phyloP scores from a whole-genome alignment of 768 basidiomycete species.

The Podaxis sp. region DNA sequence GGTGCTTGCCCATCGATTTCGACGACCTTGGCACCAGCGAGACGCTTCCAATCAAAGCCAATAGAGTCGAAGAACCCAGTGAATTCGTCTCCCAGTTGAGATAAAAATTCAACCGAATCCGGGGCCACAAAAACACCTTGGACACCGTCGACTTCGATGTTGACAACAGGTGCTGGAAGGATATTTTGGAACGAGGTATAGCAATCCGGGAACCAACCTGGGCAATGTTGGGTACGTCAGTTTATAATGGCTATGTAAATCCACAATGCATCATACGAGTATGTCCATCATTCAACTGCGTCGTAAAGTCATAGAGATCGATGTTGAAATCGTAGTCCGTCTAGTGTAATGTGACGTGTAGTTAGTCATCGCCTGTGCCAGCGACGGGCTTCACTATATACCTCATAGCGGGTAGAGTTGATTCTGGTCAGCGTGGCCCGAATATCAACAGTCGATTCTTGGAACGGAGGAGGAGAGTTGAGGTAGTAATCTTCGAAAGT shows the following conservation, averaged over 20 bases:
- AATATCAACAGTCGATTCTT: conserved; percentile 53
- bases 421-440: conserved; percentile 43
- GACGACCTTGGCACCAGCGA: conserved; percentile 56
- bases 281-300: conserved; percentile 60
- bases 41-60: conserved; percentile 52
- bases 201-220: conserved; percentile 56
- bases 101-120: conserved; percentile 48
- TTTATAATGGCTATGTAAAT: neutral
- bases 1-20: conserved; percentile 49
- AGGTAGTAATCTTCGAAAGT: conserved; percentile 51
- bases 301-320: conserved; percentile 51
- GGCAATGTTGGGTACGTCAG: neutral
- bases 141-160: conserved; percentile 42
- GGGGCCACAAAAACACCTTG: conserved; percentile 49
- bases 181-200: conserved; percentile 51
- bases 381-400: conserved; percentile 18
- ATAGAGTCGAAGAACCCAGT: conserved; percentile 43
- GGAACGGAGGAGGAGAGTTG: conserved; percentile 47
- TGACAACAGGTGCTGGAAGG: conserved; percentile 52
- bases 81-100: conserved; percentile 40
- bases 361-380: neutral
- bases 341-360: conserved; percentile 22
- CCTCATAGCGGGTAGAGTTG: conserved; percentile 42
- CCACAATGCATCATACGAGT: conserved; percentile 36
- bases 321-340: conserved; percentile 65